A percentile compares a stretch with the other conserved stretches of the same genome.
These are phyloP conservation scores for Sordariomycetes sp. DNA, from an alignment of 2,329 filamentous ascomycete genomes.

Conservation along the genomic window DNA sequence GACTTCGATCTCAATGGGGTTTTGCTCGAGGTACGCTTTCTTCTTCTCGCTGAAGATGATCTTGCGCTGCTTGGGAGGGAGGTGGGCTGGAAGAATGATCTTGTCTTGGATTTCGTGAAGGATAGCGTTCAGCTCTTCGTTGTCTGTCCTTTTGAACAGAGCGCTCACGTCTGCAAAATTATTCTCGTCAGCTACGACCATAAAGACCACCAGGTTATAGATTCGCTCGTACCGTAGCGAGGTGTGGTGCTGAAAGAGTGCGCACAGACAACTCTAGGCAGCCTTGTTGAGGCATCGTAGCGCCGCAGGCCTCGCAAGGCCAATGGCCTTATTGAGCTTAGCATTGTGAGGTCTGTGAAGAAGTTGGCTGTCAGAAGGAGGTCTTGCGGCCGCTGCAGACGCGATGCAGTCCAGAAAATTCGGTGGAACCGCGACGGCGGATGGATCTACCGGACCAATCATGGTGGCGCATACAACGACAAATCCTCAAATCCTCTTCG, in stretches of 20 bases:
- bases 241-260: conserved; percentile 20
- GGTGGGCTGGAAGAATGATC: conserved; percentile 53
- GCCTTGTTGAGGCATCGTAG: conserved; percentile 2
- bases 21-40: conserved; percentile 37
- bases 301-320: conserved; percentile 14
- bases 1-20: conserved; percentile 50
- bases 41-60: conserved; percentile 39
- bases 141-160: conserved; percentile 42
- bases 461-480: not conserved
- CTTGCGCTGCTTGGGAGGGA: conserved; percentile 42
- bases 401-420: not conserved
- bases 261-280: conserved; percentile 1
- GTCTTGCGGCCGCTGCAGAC: not conserved
- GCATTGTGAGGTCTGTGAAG: conserved; percentile 3
- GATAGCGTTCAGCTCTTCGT: conserved; percentile 40
- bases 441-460: conserved; percentile 3
- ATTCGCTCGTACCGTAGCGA: conserved; percentile 18
- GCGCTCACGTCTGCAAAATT: conserved; percentile 18
- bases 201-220: not conserved
- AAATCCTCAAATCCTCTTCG: not conserved
- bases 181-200: not conserved
- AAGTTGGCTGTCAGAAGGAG: conserved; percentile 1
- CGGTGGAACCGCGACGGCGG: not conserved
- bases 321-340: conserved; percentile 6
- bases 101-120: conserved; percentile 46